Base-by-base conservation (phyloP, 176 grass and related monocot genomes). In the Coix lacrymajobi region DNA sequence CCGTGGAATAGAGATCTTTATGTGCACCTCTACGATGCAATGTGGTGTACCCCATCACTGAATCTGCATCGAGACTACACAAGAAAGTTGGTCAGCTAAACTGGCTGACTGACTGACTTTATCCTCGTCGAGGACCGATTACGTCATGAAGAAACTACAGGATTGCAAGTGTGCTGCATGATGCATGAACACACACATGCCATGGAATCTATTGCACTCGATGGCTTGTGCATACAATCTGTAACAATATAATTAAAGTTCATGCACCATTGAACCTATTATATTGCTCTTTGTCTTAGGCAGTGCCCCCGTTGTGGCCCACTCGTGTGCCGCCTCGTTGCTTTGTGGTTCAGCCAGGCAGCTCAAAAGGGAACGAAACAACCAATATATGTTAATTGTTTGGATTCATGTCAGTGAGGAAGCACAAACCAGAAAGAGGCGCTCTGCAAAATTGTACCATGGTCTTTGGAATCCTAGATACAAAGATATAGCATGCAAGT, bases 131-230 rank as follows among this genome's bases (percentile, higher is more conserved):
- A 86, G 74, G 84, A 43, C 12, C 24, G 17, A 83, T 74, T 79
- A 78, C 84, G 88, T 90, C 88, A 90, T 49, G 67, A 83, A 68
- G 67, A 46, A 79, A 73, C 57, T 81, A 82, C 36, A 82, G 68
- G 68, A 48, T 48, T 77, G 73, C 73, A 82, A 66, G 79, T 86
- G 75, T 79, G 60, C 19, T 79, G 60, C 74, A 90, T 83, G 74
- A 86, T 79, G 67, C 73, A 86, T 83, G 60, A 86, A 79, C 49
- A 79, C 88, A 73, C 79, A 74, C 79, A 90, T 86, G 88, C 66
- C 60, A 73, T 67, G 79, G 73, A 72, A 74, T 84, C 80, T 61
- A 73, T 68, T 68, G 82, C 57, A 78, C 79, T 85, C 79, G 17
- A 77, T 73, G 29, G 66, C 31, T 12, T 73, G 38, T 46, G 79